Percentiles rank a stretch among this genome's conserved stretches.
These are phyloP conservation scores for Cucurbita ficifolia DNA, from an alignment of 306 rosid species.

Conservation along the genomic window DNA sequence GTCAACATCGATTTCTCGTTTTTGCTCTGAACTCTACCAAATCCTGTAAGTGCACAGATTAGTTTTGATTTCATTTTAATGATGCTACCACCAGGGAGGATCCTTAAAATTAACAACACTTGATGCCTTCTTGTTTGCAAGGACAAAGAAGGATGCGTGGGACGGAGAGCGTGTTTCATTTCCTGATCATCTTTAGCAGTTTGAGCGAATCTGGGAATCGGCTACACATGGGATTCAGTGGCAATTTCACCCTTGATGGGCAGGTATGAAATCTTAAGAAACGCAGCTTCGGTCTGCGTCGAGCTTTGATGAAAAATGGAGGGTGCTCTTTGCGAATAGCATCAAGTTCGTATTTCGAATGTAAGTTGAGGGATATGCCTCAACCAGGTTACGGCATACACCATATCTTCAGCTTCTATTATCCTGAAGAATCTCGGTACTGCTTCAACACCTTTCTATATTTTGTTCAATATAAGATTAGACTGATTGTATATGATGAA, in stretches of 20 bases:
- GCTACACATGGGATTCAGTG: neutral
- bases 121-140: neutral
- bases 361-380: conserved; percentile 3
- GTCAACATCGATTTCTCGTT: neutral
- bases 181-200: neutral
- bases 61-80: neutral
- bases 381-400: neutral
- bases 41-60: neutral
- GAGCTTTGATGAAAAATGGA: neutral
- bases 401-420: neutral
- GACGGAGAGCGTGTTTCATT: neutral
- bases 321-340: neutral
- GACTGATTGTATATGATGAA: neutral
- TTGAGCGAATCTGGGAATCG: neutral
- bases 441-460: neutral
- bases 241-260: neutral
- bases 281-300: neutral
- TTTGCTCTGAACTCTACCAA: neutral
- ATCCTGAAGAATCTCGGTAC: neutral
- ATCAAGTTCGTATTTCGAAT: neutral
- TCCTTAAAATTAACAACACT: neutral
- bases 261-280: neutral
- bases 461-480: neutral
- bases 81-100: neutral
- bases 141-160: neutral